Conservation (phyloP, 2,329 filamentous ascomycete species). For the Clonostachys rosea region DNA sequence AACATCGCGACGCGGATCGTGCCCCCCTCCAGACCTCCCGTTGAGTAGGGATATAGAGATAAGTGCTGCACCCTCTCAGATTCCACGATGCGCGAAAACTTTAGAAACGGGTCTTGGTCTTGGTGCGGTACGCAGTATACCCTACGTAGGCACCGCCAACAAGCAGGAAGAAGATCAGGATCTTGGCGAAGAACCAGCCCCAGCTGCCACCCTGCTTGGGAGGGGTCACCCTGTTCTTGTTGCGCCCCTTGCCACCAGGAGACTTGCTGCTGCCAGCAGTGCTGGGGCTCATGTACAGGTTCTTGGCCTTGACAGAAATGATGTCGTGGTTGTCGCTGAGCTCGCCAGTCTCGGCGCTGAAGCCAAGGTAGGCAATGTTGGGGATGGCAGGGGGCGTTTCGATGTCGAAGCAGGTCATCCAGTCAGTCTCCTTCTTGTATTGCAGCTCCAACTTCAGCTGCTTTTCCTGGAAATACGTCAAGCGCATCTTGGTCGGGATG, state of each 20-base stretch:
- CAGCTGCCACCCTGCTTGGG: constrained; percentile 43
- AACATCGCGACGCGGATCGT: too few species aligned
- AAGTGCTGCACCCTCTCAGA: too few species aligned
- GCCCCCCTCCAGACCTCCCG: too few species aligned
- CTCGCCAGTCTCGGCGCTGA: constrained; percentile 89
- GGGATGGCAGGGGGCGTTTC: constrained; percentile 72
- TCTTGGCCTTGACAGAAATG: constrained; percentile 78
- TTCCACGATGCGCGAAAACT: neutral
- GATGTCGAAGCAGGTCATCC: constrained; percentile 84
- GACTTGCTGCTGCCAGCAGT: constrained; percentile 29
- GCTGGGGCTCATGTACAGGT: constrained; percentile 68
- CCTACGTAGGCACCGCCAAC: constrained; percentile 76
- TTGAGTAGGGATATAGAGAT: too few species aligned
- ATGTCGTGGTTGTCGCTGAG: constrained; percentile 98
- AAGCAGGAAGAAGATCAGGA: constrained; percentile 68
- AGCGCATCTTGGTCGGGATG: constrained; percentile 75
- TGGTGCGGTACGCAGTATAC: constrained; percentile 76
- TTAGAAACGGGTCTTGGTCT: constrained; percentile 54
- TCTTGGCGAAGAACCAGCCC: constrained; percentile 71
- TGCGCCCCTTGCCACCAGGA: constrained; percentile 24
- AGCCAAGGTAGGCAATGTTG: constrained; percentile 68
- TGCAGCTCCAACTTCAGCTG: constrained; percentile 84
- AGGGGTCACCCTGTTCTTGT: constrained; percentile 15
- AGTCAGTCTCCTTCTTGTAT: constrained; percentile 88
- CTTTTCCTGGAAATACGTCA: constrained; percentile 98